A percentile compares a stretch with the other conserved stretches of the same genome.
These are phyloP conservation scores for Earliella scabrosa DNA, from an alignment of 1,284 basidiomycete species.

Conservation along the genomic window DNA sequence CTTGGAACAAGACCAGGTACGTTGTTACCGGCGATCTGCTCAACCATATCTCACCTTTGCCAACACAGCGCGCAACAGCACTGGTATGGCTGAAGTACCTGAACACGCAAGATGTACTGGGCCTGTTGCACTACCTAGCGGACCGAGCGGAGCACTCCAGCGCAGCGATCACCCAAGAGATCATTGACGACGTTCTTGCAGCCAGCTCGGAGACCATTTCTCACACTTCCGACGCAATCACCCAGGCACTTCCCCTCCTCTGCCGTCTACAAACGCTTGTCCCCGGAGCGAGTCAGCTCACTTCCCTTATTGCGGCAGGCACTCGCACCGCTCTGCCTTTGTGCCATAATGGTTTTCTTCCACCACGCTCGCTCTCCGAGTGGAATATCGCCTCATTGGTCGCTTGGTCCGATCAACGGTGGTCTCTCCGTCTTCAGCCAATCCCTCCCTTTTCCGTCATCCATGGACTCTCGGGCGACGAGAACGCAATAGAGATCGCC, in stretches of 20 bases:
- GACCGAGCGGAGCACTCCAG: constrained; percentile 36
- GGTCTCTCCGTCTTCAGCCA: constrained; percentile 27
- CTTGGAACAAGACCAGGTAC: constrained; percentile 22
- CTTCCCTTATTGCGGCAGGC: constrained; percentile 50
- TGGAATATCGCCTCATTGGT: constrained; percentile 16
- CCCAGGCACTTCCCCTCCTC: constrained; percentile 25
- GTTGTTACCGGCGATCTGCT: background rate
- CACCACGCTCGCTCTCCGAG: background rate
- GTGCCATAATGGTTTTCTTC: constrained; percentile 42
- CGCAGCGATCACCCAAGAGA: background rate
- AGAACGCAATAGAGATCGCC: constrained; percentile 44
- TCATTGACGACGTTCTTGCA: constrained; percentile 23
- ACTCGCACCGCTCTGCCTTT: constrained; percentile 46
- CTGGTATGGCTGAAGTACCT: constrained; percentile 56
- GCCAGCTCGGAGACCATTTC: constrained; percentile 13
- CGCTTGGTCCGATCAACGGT: constrained; percentile 21
- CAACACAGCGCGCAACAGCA: constrained; percentile 28
- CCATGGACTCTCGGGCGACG: constrained; percentile 40
- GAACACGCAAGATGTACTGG: constrained; percentile 32
- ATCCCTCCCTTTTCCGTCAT: constrained; percentile 21
- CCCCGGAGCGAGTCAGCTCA: constrained; percentile 42
- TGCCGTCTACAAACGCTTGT: constrained; percentile 34
- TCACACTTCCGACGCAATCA: constrained; percentile 9
- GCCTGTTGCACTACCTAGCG: constrained; percentile 38
- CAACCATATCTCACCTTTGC: background rate